Conservation (phyloP, 2,329 filamentous ascomycete species). For the Didymella pinodella region DNA sequence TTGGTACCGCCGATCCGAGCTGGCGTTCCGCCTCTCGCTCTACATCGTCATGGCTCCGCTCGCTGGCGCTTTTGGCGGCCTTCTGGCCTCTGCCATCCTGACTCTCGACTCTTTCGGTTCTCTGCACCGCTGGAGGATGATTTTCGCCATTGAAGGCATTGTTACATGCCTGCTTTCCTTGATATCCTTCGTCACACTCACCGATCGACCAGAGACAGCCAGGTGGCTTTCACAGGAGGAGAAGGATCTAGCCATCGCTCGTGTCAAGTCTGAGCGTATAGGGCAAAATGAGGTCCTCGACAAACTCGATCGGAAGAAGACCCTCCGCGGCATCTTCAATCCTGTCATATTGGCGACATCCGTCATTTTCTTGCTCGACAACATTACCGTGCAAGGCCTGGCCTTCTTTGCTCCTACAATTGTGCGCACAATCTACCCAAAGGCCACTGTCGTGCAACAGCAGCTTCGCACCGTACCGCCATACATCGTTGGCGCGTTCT, state of each 20-base stretch:
- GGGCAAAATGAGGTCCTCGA: slow-evolving; percentile 70
- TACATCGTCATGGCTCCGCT: slow-evolving; percentile 76
- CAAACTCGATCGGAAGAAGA: slow-evolving; percentile 66
- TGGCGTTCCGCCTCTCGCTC: slow-evolving; percentile 71
- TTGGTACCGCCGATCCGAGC: slow-evolving; percentile 75
- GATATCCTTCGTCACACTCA: slow-evolving; percentile 69
- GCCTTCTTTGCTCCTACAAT: slow-evolving; percentile 77
- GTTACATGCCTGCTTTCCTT: slow-evolving; percentile 66
- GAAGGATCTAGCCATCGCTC: slow-evolving; percentile 70
- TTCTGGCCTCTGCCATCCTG: slow-evolving; percentile 69
- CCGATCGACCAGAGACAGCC: slow-evolving; percentile 73
- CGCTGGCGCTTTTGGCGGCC: slow-evolving; percentile 74
- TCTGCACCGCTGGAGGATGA: slow-evolving; percentile 71
- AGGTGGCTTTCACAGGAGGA: slow-evolving; percentile 71
- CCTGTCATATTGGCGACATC: slow-evolving; percentile 67
- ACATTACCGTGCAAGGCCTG: slow-evolving; percentile 75
- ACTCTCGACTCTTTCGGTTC: slow-evolving; percentile 66
- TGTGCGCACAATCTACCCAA: slow-evolving; percentile 71
- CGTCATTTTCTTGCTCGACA: slow-evolving; percentile 70
- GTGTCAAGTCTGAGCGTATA: slow-evolving; percentile 73
- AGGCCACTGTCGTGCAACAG: slow-evolving; percentile 64
- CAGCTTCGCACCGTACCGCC: slow-evolving; percentile 76
- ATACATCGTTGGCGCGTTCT: slow-evolving; percentile 73
- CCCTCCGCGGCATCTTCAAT: slow-evolving; percentile 68
- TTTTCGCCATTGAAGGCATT: slow-evolving; percentile 75